Percentiles rank a stretch among this genome's conserved stretches.
Conservation (phyloP, 345 rosid genomes). For the Aquilaria malaccensis region DNA sequence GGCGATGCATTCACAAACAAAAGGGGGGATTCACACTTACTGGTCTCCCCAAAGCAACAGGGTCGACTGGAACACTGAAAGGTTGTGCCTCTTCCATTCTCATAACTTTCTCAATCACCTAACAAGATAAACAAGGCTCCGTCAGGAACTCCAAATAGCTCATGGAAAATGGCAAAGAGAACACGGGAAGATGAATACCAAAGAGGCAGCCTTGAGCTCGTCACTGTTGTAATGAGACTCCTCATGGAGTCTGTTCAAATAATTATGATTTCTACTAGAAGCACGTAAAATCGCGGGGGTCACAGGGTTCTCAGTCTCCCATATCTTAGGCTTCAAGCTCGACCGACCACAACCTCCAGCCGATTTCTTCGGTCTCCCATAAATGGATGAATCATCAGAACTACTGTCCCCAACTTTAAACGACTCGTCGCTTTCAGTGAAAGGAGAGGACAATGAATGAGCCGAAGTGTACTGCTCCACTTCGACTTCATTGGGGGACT, state of each 20-base stretch:
- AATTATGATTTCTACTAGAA: constrained; percentile 17
- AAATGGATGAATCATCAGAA: constrained; percentile 4
- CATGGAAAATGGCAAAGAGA: background rate
- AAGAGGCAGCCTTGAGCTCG: constrained; percentile 33
- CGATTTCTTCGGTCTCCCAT: constrained; percentile 5
- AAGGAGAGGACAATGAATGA: constrained; percentile 6
- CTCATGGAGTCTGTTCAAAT: constrained; percentile 14
- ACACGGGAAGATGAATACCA: constrained; percentile 14
- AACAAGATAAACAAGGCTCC: background rate
- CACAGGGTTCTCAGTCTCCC: constrained; percentile 2
- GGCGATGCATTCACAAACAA: constrained; percentile 7
- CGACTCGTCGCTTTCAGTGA: constrained; percentile 13
- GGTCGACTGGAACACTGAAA: constrained; percentile 26
- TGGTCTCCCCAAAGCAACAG: constrained; percentile 15
- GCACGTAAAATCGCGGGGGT: constrained; percentile 14
- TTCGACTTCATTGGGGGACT: constrained; percentile 8
- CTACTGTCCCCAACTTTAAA: constrained; percentile 3
- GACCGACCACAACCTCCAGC: background rate
- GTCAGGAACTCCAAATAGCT: background rate
- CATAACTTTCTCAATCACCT: constrained; percentile 44
- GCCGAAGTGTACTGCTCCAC: constrained; percentile 2
- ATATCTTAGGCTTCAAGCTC: background rate
- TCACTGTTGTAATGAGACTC: constrained; percentile 20
- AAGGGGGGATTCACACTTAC: constrained; percentile 7
- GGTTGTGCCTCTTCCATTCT: constrained; percentile 46